Evolutionary conservation across 495 filamentous ascomycete species (phyloP).

Genomic region (Durotheca rogersii): DNA sequence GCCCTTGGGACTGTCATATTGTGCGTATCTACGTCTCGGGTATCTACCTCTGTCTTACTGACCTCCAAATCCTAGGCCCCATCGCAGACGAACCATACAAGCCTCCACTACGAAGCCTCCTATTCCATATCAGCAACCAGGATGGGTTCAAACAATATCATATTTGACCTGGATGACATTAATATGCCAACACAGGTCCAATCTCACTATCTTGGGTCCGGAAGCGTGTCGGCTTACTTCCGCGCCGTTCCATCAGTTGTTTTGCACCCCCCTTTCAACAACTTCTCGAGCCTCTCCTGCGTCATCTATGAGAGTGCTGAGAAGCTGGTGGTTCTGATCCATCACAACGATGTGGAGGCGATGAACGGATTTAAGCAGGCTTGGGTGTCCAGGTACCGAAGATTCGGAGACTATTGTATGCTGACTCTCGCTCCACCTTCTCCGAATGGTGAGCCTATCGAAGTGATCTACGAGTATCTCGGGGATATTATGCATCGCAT

Average conservation of each 20-base stretch:
- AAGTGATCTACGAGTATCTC: not conserved
- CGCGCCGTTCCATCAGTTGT: slow-evolving; percentile 4
- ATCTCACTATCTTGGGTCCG: too few species aligned
- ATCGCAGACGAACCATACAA: too few species aligned
- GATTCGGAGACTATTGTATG: not conserved
- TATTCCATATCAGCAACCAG: too few species aligned
- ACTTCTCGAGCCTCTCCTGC: slow-evolving; percentile 14
- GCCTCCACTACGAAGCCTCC: too few species aligned
- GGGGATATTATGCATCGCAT: too few species aligned
- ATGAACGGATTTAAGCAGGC: slow-evolving; percentile 2
- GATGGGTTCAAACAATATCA: too few species aligned
- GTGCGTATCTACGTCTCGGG: too few species aligned
- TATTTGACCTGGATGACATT: slow-evolving; percentile 16
- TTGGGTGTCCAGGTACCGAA: slow-evolving; percentile 27
- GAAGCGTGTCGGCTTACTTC: slow-evolving; percentile 16
- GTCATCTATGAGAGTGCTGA: slow-evolving; percentile 9
- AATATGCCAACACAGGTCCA: too few species aligned
- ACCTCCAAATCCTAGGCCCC: too few species aligned
- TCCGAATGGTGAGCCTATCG: not conserved
- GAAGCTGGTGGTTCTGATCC: slow-evolving; percentile 16
- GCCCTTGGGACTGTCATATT: too few species aligned
- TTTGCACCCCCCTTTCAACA: not conserved
- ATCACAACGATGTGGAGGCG: not conserved
- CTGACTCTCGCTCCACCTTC: slow-evolving; percentile 10
- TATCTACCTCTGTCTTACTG: too few species aligned